Evolutionary conservation across 495 filamentous ascomycete species (phyloP).

Genomic region (Penicillium soppii): DNA sequence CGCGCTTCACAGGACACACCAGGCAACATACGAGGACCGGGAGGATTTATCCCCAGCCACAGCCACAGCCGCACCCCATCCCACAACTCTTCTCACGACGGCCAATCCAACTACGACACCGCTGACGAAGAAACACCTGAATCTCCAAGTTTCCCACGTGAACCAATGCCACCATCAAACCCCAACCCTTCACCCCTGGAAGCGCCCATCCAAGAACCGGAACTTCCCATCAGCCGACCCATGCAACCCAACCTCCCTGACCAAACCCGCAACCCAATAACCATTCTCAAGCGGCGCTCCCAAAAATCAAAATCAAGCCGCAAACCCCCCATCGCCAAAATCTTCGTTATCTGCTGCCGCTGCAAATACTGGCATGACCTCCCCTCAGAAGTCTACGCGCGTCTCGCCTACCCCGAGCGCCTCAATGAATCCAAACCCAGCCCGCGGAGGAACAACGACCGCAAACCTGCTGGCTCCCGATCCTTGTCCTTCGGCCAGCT

Average conservation of each 20-base stretch:
- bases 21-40: not conserved
- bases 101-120: conserved; percentile 36
- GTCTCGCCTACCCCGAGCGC: conserved; percentile 64
- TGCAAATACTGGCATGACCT: conserved; percentile 83
- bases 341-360: conserved; percentile 78
- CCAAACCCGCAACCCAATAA: conserved; percentile 1
- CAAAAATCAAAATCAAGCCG: conserved; percentile 18
- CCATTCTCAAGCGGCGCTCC: conserved; percentile 8
- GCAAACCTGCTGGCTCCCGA: conserved; percentile 3
- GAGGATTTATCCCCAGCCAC: conserved; percentile 3
- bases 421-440: conserved; percentile 37
- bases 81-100: conserved; percentile 13
- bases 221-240: not conserved
- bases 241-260: not conserved
- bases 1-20: not conserved
- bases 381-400: conserved; percentile 71
- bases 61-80: conserved; percentile 18
- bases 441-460: conserved; percentile 11
- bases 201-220: not conserved
- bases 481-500: conserved; percentile 1
- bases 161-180: not conserved
- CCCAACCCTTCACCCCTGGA: not conserved
- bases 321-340: conserved; percentile 60
- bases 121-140: conserved; percentile 34
- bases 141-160: conserved; percentile 4